A percentile compares a stretch with the other conserved stretches of the same genome.
phyloP scores from a whole-genome alignment of 768 basidiomycete genomes.

The Naganishia randhawae region DNA sequence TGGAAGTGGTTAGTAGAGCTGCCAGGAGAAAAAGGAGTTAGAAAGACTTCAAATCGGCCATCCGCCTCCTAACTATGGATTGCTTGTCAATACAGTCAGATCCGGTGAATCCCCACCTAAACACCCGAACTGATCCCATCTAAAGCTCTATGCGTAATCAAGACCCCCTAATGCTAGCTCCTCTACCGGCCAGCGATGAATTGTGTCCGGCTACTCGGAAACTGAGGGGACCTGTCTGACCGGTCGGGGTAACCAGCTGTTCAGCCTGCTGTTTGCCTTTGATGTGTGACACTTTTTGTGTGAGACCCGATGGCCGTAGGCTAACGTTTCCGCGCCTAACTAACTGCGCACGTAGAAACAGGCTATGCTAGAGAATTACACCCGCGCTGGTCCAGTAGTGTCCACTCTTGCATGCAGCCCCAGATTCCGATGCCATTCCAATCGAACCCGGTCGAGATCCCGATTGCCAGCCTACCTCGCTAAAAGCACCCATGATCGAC shows the following conservation, averaged over 20 bases:
- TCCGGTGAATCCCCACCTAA: slow-evolving; percentile 8
- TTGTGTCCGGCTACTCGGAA: not conserved
- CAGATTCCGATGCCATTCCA: too few species aligned
- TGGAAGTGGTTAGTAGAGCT: not conserved
- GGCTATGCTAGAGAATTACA: not conserved
- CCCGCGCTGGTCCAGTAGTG: not conserved
- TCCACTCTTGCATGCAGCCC: not conserved
- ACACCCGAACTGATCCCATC: slow-evolving; percentile 12
- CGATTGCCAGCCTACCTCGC: not conserved
- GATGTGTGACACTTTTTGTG: not conserved
- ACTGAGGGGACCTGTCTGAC: not conserved
- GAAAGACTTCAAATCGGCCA: slow-evolving; percentile 18
- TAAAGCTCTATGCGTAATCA: not conserved
- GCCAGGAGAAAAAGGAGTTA: slow-evolving; percentile 22
- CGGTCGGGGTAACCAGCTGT: not conserved
- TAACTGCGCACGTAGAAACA: slow-evolving; percentile 20
- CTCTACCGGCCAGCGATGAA: slow-evolving; percentile 6
- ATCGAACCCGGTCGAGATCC: not conserved
- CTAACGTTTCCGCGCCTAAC: slow-evolving; percentile 14
- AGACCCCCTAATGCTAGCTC: slow-evolving; percentile 7
- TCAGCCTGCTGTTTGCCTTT: not conserved
- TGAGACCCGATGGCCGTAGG: not conserved
- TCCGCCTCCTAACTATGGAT: not conserved
- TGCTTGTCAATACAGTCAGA: slow-evolving; percentile 15
- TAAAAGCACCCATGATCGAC: not conserved